Evolutionary conservation across 257 asterid genomes (phyloP).

Genomic region (Jacaranda mimosifolia): DNA sequence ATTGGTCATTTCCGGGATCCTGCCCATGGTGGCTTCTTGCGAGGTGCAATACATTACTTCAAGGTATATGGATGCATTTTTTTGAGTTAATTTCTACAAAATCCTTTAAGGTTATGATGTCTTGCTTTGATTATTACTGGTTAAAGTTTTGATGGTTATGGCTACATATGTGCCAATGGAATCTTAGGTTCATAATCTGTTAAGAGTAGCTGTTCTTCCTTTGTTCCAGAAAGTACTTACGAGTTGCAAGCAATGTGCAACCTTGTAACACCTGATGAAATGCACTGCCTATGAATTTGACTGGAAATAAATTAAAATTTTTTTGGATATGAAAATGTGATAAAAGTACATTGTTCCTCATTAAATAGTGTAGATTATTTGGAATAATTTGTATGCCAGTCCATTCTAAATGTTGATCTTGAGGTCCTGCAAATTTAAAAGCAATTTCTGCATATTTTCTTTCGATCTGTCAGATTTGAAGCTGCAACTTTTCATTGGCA

Average conservation of each 20-base stretch:
- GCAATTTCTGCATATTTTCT: not conserved
- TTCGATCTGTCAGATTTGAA: not conserved
- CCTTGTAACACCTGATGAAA: not conserved
- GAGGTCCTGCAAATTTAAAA: not conserved
- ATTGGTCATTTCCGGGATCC: slow-evolving; percentile 98
- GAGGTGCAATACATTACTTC: slow-evolving; percentile 97
- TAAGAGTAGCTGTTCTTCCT: slow-evolving; percentile 9
- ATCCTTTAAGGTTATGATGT: not conserved
- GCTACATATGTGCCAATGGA: slow-evolving; percentile 5
- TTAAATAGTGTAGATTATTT: not conserved
- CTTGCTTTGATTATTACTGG: slow-evolving; percentile 15
- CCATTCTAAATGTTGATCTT: slow-evolving; percentile 11
- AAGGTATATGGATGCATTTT: slow-evolving; percentile 61
- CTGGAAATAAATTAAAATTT: not conserved
- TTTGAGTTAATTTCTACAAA: slow-evolving; percentile 12
- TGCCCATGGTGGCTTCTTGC: slow-evolving; percentile 94
- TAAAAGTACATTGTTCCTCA: not conserved
- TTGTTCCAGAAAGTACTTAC: not conserved
- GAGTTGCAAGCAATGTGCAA: slow-evolving; percentile 13
- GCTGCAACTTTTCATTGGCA: not conserved
- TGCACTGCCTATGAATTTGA: slow-evolving; percentile 11
- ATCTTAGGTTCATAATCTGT: slow-evolving; percentile 9
- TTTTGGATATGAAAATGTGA: not conserved
- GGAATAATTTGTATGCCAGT: not conserved
- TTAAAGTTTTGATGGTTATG: slow-evolving; percentile 27